These are phyloP conservation scores for Parastagonospora avenae DNA, from an alignment of 2,329 filamentous ascomycete genomes.

Conservation along the genomic window DNA sequence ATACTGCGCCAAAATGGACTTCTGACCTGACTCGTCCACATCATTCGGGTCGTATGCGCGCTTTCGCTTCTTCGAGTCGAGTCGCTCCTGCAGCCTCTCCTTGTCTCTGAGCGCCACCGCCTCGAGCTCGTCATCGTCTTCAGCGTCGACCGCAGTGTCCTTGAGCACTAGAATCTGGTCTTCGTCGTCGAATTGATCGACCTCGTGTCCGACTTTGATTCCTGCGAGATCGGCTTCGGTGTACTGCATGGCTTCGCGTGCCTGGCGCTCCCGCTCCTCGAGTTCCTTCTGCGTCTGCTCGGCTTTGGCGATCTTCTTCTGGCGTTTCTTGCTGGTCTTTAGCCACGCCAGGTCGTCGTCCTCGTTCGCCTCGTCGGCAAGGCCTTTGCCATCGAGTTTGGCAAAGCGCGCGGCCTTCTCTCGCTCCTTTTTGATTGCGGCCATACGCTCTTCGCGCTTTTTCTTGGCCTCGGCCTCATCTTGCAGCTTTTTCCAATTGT, in stretches of 20 bases:
- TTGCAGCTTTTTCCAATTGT: constrained; percentile 73
- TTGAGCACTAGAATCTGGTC: constrained; percentile 95
- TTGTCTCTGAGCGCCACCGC: constrained; percentile 73
- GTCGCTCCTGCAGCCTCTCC: constrained; percentile 73
- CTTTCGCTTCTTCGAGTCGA: constrained; percentile 89
- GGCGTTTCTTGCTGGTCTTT: constrained; percentile 86
- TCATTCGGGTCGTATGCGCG: constrained; percentile 86
- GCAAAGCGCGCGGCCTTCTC: constrained; percentile 79
- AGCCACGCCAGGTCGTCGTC: constrained; percentile 86
- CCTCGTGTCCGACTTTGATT: constrained; percentile 88
- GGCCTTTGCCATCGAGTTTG: constrained; percentile 78
- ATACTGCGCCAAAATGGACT: constrained; percentile 82
- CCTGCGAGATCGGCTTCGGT: constrained; percentile 85
- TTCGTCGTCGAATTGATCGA: constrained; percentile 78
- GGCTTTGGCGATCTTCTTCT: constrained; percentile 83
- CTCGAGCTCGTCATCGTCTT: constrained; percentile 89
- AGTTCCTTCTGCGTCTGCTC: constrained; percentile 75
- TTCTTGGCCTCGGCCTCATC: constrained; percentile 75
- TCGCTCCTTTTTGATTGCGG: constrained; percentile 83
- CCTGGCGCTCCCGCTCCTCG: constrained; percentile 71
- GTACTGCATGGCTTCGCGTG: constrained; percentile 69
- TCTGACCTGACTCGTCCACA: constrained; percentile 67
- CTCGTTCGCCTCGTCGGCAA: constrained; percentile 75
- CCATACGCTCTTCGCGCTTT: constrained; percentile 78
- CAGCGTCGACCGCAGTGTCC: constrained; percentile 80